These are phyloP conservation scores for Melaleuca quinquenervia DNA, from an alignment of 345 rosid species.

Conservation along the genomic window DNA sequence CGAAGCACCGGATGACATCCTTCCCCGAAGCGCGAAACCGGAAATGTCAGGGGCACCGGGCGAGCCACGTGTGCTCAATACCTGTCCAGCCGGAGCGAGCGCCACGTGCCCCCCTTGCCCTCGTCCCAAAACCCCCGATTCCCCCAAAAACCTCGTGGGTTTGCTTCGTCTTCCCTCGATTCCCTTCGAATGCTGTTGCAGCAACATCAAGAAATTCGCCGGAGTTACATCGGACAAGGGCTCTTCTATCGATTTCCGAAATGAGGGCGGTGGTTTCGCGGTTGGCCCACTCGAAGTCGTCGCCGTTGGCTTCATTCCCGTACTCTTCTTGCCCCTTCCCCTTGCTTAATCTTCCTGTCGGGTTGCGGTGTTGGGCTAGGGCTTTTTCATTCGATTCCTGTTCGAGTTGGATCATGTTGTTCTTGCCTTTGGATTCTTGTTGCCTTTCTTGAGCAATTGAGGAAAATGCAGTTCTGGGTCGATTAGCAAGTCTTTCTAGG, in stretches of 20 bases:
- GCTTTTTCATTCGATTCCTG: neutral
- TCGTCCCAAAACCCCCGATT: neutral
- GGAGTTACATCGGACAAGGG: no score
- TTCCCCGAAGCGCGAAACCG: neutral
- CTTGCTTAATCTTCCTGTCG: neutral
- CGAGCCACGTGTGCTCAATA: slow-evolving; percentile 14
- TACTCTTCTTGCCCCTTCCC: slow-evolving; percentile 1
- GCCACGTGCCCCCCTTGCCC: slow-evolving; percentile 15
- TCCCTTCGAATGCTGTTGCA: neutral
- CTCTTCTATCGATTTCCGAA: neutral
- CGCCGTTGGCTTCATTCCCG: slow-evolving; percentile 22
- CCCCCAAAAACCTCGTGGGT: neutral
- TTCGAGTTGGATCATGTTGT: neutral
- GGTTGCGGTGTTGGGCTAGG: neutral
- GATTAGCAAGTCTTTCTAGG: neutral
- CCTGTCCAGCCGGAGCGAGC: slow-evolving; percentile 5
- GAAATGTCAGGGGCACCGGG: slow-evolving; percentile 4
- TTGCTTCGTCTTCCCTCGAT: neutral
- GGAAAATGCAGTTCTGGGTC: neutral
- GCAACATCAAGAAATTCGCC: neutral
- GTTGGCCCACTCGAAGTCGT: slow-evolving; percentile 23
- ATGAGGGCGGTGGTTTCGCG: slow-evolving; percentile 35
- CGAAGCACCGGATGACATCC: neutral
- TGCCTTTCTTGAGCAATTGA: neutral
- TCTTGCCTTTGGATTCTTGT: neutral